A percentile compares a stretch with the other conserved stretches of the same genome.
These are phyloP conservation scores for Syncephalastrum contaminatum DNA, from an alignment of 371 early-diverging fungal genomes.

Conservation along the genomic window DNA sequence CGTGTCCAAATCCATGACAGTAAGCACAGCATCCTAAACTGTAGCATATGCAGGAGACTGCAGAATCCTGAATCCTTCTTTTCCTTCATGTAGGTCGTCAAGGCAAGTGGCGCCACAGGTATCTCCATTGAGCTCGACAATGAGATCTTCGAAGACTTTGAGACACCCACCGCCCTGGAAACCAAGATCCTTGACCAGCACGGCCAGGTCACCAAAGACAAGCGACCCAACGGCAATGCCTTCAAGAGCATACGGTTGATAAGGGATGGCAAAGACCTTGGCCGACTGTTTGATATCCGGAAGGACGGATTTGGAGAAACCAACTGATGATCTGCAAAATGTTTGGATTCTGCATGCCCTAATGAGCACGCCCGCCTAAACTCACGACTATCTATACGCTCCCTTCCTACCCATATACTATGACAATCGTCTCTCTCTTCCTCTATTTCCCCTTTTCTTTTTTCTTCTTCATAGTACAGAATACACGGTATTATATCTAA, in stretches of 20 bases:
- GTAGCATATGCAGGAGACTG: background rate
- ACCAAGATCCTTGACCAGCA: constrained; percentile 54
- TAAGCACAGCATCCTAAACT: constrained; percentile 12
- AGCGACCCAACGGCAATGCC: constrained; percentile 53
- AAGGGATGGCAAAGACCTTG: constrained; percentile 47
- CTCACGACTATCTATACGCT: background rate
- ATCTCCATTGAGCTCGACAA: constrained; percentile 44
- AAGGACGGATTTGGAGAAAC: constrained; percentile 43
- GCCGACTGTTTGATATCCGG: constrained; percentile 52
- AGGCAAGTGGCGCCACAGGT: constrained; percentile 45
- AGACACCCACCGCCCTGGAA: constrained; percentile 52
- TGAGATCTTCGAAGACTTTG: constrained; percentile 48
- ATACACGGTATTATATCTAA: too few species aligned
- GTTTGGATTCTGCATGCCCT: constrained; percentile 2
- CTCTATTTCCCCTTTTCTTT: too few species aligned
- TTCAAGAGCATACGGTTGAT: constrained; percentile 50
- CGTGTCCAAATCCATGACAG: constrained; percentile 48
- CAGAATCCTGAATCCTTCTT: background rate
- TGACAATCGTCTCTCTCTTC: too few species aligned
- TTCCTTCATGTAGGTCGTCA: constrained; percentile 34
- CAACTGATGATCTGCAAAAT: constrained; percentile 39
- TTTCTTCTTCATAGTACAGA: too few species aligned
- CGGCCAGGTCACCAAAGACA: constrained; percentile 48
- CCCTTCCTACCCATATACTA: too few species aligned
- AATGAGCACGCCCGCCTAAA: background rate